Evolutionary conservation across 257 asterid species (phyloP).

Genomic region (Gentiana dahurica): DNA sequence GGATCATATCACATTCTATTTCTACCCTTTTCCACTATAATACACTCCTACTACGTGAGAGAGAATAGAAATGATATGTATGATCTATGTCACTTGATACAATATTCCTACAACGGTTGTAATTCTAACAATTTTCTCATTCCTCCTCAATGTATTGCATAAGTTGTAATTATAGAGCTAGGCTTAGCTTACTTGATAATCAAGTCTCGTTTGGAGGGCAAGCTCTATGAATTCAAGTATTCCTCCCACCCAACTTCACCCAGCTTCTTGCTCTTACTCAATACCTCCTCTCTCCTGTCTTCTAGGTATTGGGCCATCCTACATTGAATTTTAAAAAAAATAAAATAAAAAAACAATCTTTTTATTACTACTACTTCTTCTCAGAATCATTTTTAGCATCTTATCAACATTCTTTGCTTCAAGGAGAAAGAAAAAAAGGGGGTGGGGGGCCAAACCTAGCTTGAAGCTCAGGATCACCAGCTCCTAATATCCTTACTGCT

Average conservation of each 20-base stretch:
- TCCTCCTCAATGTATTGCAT: neutral
- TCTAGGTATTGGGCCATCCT: slow-evolving; percentile 87
- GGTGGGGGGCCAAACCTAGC: slow-evolving; percentile 35
- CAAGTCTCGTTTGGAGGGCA: neutral
- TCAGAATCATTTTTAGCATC: neutral
- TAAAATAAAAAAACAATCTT: neutral
- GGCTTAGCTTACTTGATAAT: too few relatives aligned
- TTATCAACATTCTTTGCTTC: neutral
- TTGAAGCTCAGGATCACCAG: slow-evolving; percentile 60
- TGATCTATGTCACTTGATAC: too few relatives aligned
- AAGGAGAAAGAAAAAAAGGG: neutral
- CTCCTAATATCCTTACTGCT: slow-evolving; percentile 78
- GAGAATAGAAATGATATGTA: too few relatives aligned
- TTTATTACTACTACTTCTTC: too few relatives aligned
- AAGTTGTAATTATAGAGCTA: too few relatives aligned
- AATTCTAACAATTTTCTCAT: neutral
- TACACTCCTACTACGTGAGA: too few relatives aligned
- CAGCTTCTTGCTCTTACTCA: slow-evolving; percentile 65
- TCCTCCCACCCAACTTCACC: slow-evolving; percentile 72
- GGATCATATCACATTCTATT: too few relatives aligned
- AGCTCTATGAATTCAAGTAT: slow-evolving; percentile 39
- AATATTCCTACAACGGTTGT: too few relatives aligned
- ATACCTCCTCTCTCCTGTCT: slow-evolving; percentile 76
- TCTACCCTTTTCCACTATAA: too few relatives aligned
- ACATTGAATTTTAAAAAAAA: slow-evolving; percentile 1